Conservation (phyloP, 257 asterid genomes). For the Solanum ossicruentum region DNA sequence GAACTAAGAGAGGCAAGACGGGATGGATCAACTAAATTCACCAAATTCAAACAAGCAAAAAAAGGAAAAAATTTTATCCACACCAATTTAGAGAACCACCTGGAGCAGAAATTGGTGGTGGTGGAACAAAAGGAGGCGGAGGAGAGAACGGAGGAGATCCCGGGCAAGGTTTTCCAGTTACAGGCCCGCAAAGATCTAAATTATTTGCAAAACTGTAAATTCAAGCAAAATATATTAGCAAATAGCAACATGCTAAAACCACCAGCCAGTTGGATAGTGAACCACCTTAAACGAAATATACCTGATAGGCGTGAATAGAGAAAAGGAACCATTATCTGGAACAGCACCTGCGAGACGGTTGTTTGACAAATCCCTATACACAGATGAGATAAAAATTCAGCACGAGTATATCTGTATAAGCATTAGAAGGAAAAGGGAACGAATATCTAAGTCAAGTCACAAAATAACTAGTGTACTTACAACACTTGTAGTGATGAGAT, state of each 20-base stretch:
- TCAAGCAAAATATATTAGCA: conserved; percentile 5
- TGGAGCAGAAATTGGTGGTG: conserved; percentile 71
- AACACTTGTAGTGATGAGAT: conserved; percentile 81
- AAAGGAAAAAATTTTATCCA: not conserved
- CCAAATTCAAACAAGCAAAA: not conserved
- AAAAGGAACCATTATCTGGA: conserved; percentile 95
- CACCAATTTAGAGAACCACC: conserved; percentile 30
- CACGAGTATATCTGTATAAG: not conserved
- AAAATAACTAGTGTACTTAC: conserved; percentile 39
- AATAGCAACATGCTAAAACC: not conserved
- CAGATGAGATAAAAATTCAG: not conserved
- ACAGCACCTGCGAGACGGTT: conserved; percentile 79
- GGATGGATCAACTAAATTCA: not conserved
- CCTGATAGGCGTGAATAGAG: conserved; percentile 96
- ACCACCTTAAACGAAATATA: conserved; percentile 6
- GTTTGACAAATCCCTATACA: conserved; percentile 84
- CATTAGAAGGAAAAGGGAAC: not conserved
- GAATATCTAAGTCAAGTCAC: not conserved
- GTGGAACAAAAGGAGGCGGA: conserved; percentile 95
- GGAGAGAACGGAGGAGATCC: conserved; percentile 99
- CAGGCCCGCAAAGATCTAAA: conserved; percentile 87
- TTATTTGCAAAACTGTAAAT: conserved; percentile 83
- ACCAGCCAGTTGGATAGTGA: not conserved
- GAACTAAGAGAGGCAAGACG: not conserved
- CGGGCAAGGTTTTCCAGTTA: conserved; percentile 95